A percentile compares a stretch with the other conserved stretches of the same genome.
These are phyloP conservation scores for Tylopilus sp. DNA, from an alignment of 768 basidiomycete species.

Conservation along the genomic window DNA sequence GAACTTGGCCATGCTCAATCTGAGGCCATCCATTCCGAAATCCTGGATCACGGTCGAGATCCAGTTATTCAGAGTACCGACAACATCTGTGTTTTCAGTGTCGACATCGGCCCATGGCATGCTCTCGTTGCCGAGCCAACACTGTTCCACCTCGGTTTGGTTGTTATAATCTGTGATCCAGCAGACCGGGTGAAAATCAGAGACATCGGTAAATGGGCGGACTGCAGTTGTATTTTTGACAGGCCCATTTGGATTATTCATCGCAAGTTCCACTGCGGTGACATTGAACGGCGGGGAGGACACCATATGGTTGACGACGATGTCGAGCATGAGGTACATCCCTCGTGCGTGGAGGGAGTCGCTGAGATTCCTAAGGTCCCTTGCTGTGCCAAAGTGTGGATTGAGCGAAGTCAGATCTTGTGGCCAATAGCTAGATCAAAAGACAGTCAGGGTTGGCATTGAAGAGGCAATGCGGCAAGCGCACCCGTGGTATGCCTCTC, in stretches of 20 bases:
- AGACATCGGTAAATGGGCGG: slow-evolving; percentile 32
- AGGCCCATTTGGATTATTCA: slow-evolving; percentile 6
- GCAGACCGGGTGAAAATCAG: slow-evolving; percentile 39
- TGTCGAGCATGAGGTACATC: slow-evolving; percentile 62
- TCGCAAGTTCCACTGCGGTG: slow-evolving; percentile 23
- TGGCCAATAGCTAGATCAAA: slow-evolving; percentile 48
- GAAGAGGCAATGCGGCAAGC: neutral
- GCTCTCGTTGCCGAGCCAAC: slow-evolving; percentile 55
- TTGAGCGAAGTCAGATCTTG: slow-evolving; percentile 47
- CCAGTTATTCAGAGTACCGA: slow-evolving; percentile 44
- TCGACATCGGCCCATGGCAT: slow-evolving; percentile 58
- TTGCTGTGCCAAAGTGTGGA: slow-evolving; percentile 47
- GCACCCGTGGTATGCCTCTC: slow-evolving; percentile 57
- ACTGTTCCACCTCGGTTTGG: slow-evolving; percentile 49
- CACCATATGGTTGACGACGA: slow-evolving; percentile 63
- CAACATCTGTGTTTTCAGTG: slow-evolving; percentile 48
- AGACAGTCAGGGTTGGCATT: neutral
- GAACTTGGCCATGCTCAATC: slow-evolving; percentile 61
- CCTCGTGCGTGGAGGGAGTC: slow-evolving; percentile 45
- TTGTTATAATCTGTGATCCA: slow-evolving; percentile 42
- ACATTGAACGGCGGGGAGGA: slow-evolving; percentile 27
- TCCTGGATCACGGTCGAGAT: slow-evolving; percentile 42
- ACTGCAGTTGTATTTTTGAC: slow-evolving; percentile 20
- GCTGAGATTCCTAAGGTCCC: slow-evolving; percentile 49
- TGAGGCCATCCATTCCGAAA: slow-evolving; percentile 51